Evolutionary conservation across 805 yeast genomes (phyloP).

Genomic region (Metschnikowia cerradonensis): DNA sequence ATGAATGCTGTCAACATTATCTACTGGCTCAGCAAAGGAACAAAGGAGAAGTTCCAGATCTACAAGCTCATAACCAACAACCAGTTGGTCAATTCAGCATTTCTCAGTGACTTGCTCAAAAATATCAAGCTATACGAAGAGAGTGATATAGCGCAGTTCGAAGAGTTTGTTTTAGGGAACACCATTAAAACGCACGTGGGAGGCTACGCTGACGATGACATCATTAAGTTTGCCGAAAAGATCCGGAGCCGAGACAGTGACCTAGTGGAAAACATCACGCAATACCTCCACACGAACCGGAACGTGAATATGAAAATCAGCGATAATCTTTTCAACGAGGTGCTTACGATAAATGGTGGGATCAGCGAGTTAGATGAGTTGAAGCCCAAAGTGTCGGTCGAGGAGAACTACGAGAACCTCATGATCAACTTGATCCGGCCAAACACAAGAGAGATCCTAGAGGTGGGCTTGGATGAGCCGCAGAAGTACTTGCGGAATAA

Average conservation of each 20-base stretch:
- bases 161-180: conserved; percentile 8
- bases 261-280: conserved; percentile 12
- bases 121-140: conserved; percentile 4
- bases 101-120: conserved; percentile 21
- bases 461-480: conserved; percentile 30
- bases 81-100: conserved; percentile 25
- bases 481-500: conserved; percentile 20
- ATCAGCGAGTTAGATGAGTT: conserved; percentile 15
- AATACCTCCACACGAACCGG: conserved; percentile 16
- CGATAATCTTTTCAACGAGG: conserved; percentile 29
- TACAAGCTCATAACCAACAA: conserved; percentile 30
- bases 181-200: conserved; percentile 6
- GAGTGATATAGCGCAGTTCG: conserved; percentile 5
- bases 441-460: conserved; percentile 28
- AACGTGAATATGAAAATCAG: conserved; percentile 21
- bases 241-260: not conserved
- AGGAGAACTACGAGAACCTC: conserved; percentile 37
- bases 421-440: conserved; percentile 39
- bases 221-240: conserved; percentile 3
- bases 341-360: conserved; percentile 30
- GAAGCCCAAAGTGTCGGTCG: conserved; percentile 18
- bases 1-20: conserved; percentile 26
- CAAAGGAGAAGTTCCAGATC: conserved; percentile 27
- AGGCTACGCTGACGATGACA: conserved; percentile 9
- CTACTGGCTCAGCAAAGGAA: conserved; percentile 16